Evolutionary conservation across 352 stramenopile genomes (phyloP).

Genomic region (Stramenopiles sp.): DNA sequence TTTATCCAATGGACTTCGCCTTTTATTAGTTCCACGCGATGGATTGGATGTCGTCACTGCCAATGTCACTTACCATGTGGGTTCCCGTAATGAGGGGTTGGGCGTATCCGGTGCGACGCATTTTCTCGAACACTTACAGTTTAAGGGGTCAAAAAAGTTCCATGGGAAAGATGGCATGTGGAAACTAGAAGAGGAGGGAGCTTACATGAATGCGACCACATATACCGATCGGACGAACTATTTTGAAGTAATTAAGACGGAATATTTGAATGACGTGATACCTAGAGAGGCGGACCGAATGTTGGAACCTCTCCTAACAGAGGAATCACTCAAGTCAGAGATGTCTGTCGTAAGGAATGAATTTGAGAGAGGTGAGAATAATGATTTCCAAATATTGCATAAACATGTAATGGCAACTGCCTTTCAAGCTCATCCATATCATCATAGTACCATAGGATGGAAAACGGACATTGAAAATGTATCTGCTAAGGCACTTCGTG

Average conservation of each 20-base stretch:
- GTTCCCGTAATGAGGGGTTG: not conserved
- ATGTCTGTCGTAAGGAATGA: conserved; percentile 5
- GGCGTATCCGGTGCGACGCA: not conserved
- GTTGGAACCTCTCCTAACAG: not conserved
- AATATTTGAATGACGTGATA: not conserved
- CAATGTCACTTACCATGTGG: conserved; percentile 3
- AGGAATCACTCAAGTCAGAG: not conserved
- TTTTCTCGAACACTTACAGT: not conserved
- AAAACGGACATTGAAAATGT: not conserved
- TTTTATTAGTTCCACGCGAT: no score
- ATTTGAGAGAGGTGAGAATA: not conserved
- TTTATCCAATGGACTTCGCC: no score
- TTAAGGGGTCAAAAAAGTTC: not conserved
- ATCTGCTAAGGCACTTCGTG: not conserved
- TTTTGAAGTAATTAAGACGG: not conserved
- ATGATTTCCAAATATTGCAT: conserved; percentile 4
- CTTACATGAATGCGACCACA: conserved; percentile 8
- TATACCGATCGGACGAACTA: conserved; percentile 1
- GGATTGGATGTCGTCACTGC: no score
- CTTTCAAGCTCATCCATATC: conserved; percentile 1
- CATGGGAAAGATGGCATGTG: not conserved
- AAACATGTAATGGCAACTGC: not conserved
- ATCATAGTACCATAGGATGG: conserved; percentile 3
- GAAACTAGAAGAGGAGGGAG: not conserved
- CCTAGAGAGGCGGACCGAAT: not conserved